Evolutionary conservation across 2,329 filamentous ascomycete species (phyloP).

Genomic region (Rutstroemia sp.): DNA sequence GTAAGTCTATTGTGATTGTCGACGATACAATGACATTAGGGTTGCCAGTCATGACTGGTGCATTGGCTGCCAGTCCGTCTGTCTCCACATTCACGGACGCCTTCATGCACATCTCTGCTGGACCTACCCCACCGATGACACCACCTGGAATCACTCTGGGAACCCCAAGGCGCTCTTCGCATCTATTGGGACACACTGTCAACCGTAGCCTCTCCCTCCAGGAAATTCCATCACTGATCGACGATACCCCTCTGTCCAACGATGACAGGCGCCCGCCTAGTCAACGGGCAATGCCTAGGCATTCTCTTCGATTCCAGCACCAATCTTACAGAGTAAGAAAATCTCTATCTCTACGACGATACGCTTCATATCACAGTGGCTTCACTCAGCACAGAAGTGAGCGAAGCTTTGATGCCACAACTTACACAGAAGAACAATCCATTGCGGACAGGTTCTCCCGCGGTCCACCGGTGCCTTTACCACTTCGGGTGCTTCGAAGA

Average conservation of each 20-base stretch:
- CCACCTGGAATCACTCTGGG: slow-evolving; percentile 41
- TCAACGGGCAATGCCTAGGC: slow-evolving; percentile 16
- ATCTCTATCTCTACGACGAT: slow-evolving; percentile 47
- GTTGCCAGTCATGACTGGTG: slow-evolving; percentile 43
- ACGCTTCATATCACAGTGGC: slow-evolving; percentile 54
- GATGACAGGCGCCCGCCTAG: slow-evolving; percentile 21
- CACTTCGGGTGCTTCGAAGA: slow-evolving; percentile 59
- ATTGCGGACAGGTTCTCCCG: slow-evolving; percentile 37
- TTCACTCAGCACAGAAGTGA: slow-evolving; percentile 42
- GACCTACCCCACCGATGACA: slow-evolving; percentile 55
- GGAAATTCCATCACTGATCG: slow-evolving; percentile 23
- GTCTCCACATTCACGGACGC: slow-evolving; percentile 47
- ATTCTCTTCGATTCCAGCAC: slow-evolving; percentile 16
- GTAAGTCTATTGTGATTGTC: slow-evolving; percentile 84
- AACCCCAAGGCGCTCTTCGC: slow-evolving; percentile 48
- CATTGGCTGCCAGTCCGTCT: slow-evolving; percentile 36
- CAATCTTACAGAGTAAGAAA: slow-evolving; percentile 38
- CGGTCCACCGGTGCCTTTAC: slow-evolving; percentile 40
- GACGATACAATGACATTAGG: slow-evolving; percentile 35
- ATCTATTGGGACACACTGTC: slow-evolving; percentile 38
- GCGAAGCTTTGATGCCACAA: slow-evolving; percentile 55
- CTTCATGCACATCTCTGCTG: slow-evolving; percentile 40
- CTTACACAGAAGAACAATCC: slow-evolving; percentile 44
- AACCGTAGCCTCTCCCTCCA: slow-evolving; percentile 30
- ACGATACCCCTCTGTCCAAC: slow-evolving; percentile 18